phyloP scores from a whole-genome alignment of 805 yeast genomes.

The Metschnikowia anglica region DNA sequence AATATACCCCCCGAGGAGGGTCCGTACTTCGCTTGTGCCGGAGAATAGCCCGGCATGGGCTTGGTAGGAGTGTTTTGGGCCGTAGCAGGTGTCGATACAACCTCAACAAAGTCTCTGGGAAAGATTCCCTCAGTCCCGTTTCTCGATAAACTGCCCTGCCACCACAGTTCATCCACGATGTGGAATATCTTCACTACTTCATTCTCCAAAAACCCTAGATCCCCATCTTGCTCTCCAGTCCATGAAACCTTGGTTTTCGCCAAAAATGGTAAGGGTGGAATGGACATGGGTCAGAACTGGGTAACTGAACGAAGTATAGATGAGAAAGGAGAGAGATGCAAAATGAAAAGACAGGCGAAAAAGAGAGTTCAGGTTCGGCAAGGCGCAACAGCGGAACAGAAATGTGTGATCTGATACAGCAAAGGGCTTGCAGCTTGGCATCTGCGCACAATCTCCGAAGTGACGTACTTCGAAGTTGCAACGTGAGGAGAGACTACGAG shows the following conservation, averaged over 20 bases:
- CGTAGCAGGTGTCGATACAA: slow-evolving; percentile 31
- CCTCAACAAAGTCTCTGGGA: slow-evolving; percentile 81
- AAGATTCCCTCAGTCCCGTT: slow-evolving; percentile 82
- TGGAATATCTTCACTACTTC: slow-evolving; percentile 83
- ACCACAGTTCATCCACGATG: slow-evolving; percentile 87
- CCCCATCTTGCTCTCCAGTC: slow-evolving; percentile 90
- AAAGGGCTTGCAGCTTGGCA: slow-evolving; percentile 2
- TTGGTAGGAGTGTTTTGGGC: slow-evolving; percentile 16
- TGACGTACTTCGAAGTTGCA: slow-evolving; percentile 9
- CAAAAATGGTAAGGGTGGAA: slow-evolving; percentile 60
- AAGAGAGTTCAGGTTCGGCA: neutral
- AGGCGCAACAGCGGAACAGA: slow-evolving; percentile 1
- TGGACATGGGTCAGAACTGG: slow-evolving; percentile 17
- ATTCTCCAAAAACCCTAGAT: slow-evolving; percentile 91
- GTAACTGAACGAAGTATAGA: neutral
- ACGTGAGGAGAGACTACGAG: neutral
- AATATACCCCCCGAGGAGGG: no score
- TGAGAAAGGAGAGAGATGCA: neutral
- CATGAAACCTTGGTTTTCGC: slow-evolving; percentile 86
- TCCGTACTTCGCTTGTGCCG: slow-evolving; percentile 4
- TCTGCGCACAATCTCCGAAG: slow-evolving; percentile 4
- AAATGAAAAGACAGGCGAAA: neutral
- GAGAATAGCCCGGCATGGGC: neutral
- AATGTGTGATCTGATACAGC: slow-evolving; percentile 2
- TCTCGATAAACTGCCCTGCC: slow-evolving; percentile 79